A percentile compares a stretch with the other conserved stretches of the same genome.
Evolutionary conservation across 148 eudicot genomes (phyloP).

Genomic region (Amaranthus palmeri): DNA sequence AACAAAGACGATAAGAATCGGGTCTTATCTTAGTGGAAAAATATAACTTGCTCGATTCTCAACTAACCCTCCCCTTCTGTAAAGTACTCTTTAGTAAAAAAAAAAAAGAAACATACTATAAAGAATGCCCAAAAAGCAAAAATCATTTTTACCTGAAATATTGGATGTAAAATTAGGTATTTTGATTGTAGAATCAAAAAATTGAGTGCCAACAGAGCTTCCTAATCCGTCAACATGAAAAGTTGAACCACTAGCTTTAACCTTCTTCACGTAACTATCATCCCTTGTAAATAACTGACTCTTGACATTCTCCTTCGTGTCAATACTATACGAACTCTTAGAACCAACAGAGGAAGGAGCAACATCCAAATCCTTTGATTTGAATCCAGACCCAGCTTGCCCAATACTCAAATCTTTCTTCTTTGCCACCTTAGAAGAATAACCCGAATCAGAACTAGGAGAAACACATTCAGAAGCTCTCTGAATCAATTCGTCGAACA

Average conservation of each 20-base stretch:
- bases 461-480: constrained; percentile 61
- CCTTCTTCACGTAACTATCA: constrained; percentile 55
- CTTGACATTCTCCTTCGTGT: constrained; percentile 34
- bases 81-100: background rate
- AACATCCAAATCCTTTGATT: constrained; percentile 13
- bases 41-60: too few species aligned
- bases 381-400: constrained; percentile 17
- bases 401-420: constrained; percentile 10
- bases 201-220: constrained; percentile 24
- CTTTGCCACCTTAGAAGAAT: background rate
- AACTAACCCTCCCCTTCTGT: too few species aligned
- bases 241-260: constrained; percentile 22
- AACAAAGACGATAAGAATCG: too few species aligned
- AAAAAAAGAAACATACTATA: background rate
- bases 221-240: constrained; percentile 48
- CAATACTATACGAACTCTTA: constrained; percentile 21
- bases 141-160: constrained; percentile 36
- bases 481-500: constrained; percentile 76
- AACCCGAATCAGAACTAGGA: constrained; percentile 10
- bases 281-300: constrained; percentile 44
- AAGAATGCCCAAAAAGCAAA: background rate
- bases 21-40: too few species aligned
- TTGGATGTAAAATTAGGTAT: constrained; percentile 11
- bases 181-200: constrained; percentile 55
- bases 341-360: constrained; percentile 10